Percentiles rank a stretch among this genome's conserved stretches.
Evolutionary conservation across 1,139 yeast species (phyloP).

Genomic region (Suhomyces maxii): DNA sequence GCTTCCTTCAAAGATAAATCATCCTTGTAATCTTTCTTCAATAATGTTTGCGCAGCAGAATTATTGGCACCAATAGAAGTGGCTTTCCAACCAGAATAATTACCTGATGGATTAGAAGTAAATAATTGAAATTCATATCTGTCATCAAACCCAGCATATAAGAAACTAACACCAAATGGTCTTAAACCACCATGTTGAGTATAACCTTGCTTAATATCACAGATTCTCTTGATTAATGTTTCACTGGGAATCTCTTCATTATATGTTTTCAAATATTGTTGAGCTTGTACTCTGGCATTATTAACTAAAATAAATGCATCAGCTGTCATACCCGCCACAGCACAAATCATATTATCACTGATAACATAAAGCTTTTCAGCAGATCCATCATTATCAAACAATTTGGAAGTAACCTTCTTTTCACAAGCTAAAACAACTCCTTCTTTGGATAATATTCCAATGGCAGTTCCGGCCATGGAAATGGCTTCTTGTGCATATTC

Average conservation of each 20-base stretch:
- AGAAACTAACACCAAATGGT: slow-evolving; percentile 96
- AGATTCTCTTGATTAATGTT: slow-evolving; percentile 79
- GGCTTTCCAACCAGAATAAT: slow-evolving; percentile 98
- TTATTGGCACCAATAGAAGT: slow-evolving; percentile 96
- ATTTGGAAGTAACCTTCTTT: slow-evolving; percentile 87
- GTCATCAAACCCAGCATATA: slow-evolving; percentile 95
- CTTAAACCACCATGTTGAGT: slow-evolving; percentile 98
- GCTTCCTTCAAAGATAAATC: slow-evolving; percentile 78
- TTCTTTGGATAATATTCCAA: slow-evolving; percentile 87
- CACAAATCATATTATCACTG: slow-evolving; percentile 79
- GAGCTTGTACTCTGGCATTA: slow-evolving; percentile 84
- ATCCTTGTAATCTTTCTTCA: slow-evolving; percentile 93
- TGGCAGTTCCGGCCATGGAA: slow-evolving; percentile 96
- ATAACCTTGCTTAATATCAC: slow-evolving; percentile 96
- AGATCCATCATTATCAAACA: slow-evolving; percentile 89
- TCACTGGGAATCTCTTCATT: slow-evolving; percentile 93
- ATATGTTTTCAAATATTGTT: slow-evolving; percentile 78
- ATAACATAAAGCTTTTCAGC: slow-evolving; percentile 90
- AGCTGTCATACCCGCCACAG: slow-evolving; percentile 98
- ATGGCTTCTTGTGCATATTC: slow-evolving; percentile 98
- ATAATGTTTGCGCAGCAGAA: slow-evolving; percentile 90
- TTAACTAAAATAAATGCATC: slow-evolving; percentile 93
- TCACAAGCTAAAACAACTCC: slow-evolving; percentile 98
- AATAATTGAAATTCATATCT: slow-evolving; percentile 87
- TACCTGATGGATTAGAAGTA: slow-evolving; percentile 96